Percentiles rank a stretch among this genome's conserved stretches.
These are phyloP conservation scores for Amanita molliuscula DNA, from an alignment of 768 basidiomycete species.

Conservation along the genomic window DNA sequence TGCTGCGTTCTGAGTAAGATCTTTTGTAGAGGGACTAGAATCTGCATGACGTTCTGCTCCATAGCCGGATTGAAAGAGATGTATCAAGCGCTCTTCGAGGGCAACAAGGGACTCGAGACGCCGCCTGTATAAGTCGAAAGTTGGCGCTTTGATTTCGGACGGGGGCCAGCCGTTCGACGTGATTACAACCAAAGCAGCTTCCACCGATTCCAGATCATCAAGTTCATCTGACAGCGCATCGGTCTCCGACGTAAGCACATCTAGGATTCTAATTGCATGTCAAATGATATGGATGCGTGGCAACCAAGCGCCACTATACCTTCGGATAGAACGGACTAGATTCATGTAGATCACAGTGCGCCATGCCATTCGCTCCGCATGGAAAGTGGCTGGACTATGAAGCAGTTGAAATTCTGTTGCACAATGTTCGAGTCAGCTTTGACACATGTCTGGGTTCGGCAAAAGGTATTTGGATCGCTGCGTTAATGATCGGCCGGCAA, in stretches of 20 bases:
- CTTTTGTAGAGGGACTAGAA: constrained; percentile 5
- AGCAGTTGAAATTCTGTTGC: constrained; percentile 71
- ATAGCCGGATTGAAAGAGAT: constrained; percentile 55
- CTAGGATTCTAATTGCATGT: constrained; percentile 46
- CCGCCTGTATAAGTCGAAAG: constrained; percentile 51
- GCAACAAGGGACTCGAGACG: constrained; percentile 59
- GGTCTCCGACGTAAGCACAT: constrained; percentile 57
- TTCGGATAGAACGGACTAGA: constrained; percentile 71
- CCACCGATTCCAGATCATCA: constrained; percentile 42
- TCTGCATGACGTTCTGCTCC: constrained; percentile 55
- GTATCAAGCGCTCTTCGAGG: constrained; percentile 62
- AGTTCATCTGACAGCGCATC: constrained; percentile 45
- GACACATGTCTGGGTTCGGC: not conserved
- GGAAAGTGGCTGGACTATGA: constrained; percentile 68
- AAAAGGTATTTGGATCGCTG: not conserved
- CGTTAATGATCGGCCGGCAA: not conserved
- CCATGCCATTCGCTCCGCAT: constrained; percentile 77
- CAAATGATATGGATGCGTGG: constrained; percentile 7
- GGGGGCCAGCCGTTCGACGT: constrained; percentile 38
- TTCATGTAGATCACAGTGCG: constrained; percentile 84
- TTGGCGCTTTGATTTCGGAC: constrained; percentile 41
- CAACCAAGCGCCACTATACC: constrained; percentile 26
- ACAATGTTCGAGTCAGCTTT: not conserved
- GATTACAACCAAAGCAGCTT: constrained; percentile 43
- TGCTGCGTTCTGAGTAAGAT: constrained; percentile 12